Evolutionary conservation across 306 rosid genomes (phyloP), one percentile per base, ranked within the genome.

Genomic region (Vachellia collinsii): DNA sequence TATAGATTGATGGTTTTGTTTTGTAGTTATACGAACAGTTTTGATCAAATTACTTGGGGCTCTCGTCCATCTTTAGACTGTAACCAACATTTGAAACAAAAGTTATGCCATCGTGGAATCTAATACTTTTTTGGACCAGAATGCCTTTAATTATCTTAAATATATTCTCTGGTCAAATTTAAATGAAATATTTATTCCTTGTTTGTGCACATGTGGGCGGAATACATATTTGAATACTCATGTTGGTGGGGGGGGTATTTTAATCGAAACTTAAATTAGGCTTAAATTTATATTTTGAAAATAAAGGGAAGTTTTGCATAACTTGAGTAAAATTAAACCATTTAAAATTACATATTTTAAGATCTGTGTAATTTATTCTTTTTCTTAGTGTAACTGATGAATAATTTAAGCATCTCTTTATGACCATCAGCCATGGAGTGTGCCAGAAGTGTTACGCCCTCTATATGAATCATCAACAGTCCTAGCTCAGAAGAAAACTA

Each of bases 391-490:
- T 11, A 20, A 11, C 11, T 11, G 22, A 6, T 22, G 16, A 42
- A 20, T 44, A 70, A 70, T 25, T 43, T 25, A 4, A 44, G 74
- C 74, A 5, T 70, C 9, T 44, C 54, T 70, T 43, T 70, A 5
- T 70, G 38, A 38, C 42, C 47, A 22, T 70, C 23, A 70, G 74
- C 74, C 74, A 5, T 84, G 91, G 85, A 91, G 97, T 39, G 98
- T 93, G 59, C 98, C 98, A 67, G 98, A 93, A 79, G 97, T 93
- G 53, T 90, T 93, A 63, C 84, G 97, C 77, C 93, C 97, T 78
- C 97, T 93, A 20, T 93, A 93, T 67, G 93, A 93, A 76, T 93
- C 98, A 56, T 85, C 98, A 41, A 91, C 92, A 62, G 86, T 91
- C 38, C 89, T 93, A 74, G 97, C 98, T 71, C 98, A 93, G 88